phyloP scores from a whole-genome alignment of 805 yeast genomes.

The Zygosaccharomyces lentus region DNA sequence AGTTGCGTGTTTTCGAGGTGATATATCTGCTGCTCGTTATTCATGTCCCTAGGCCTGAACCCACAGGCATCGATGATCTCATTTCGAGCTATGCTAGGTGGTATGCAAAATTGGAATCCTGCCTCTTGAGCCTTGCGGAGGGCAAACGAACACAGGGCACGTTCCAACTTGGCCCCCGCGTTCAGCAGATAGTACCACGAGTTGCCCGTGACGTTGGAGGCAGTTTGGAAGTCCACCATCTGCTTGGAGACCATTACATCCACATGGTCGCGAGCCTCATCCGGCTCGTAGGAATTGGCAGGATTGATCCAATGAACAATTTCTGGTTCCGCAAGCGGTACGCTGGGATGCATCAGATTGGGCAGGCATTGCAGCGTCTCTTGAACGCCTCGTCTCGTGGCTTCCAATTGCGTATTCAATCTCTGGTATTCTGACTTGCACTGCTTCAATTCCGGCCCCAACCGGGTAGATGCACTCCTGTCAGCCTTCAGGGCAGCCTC shows the following conservation, averaged over 20 bases:
- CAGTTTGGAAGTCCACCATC: slow-evolving; percentile 64
- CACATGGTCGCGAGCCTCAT: slow-evolving; percentile 53
- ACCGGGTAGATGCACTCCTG: slow-evolving; percentile 16
- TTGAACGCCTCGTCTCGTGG: slow-evolving; percentile 38
- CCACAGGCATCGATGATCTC: slow-evolving; percentile 88
- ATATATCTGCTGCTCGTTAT: slow-evolving; percentile 82
- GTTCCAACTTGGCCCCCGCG: slow-evolving; percentile 85
- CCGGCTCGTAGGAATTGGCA: slow-evolving; percentile 23
- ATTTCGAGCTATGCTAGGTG: slow-evolving; percentile 80
- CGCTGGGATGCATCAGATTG: slow-evolving; percentile 51
- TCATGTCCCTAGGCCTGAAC: slow-evolving; percentile 85
- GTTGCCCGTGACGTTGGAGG: slow-evolving; percentile 69
- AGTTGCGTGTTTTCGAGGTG: slow-evolving; percentile 49
- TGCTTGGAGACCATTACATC: slow-evolving; percentile 63
- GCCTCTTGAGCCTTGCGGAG: slow-evolving; percentile 56
- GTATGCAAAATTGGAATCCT: slow-evolving; percentile 69
- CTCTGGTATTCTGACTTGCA: slow-evolving; percentile 29
- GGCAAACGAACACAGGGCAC: slow-evolving; percentile 81
- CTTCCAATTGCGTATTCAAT: slow-evolving; percentile 14
- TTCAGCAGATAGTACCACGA: slow-evolving; percentile 84
- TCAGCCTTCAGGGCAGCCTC: slow-evolving; percentile 28
- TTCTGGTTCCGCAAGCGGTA: slow-evolving; percentile 40
- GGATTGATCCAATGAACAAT: slow-evolving; percentile 52
- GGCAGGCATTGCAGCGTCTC: slow-evolving; percentile 53
- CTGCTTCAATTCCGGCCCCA: slow-evolving; percentile 17